Base-by-base conservation (phyloP, 495 filamentous ascomycete species). In the Tuber indicum region DNA sequence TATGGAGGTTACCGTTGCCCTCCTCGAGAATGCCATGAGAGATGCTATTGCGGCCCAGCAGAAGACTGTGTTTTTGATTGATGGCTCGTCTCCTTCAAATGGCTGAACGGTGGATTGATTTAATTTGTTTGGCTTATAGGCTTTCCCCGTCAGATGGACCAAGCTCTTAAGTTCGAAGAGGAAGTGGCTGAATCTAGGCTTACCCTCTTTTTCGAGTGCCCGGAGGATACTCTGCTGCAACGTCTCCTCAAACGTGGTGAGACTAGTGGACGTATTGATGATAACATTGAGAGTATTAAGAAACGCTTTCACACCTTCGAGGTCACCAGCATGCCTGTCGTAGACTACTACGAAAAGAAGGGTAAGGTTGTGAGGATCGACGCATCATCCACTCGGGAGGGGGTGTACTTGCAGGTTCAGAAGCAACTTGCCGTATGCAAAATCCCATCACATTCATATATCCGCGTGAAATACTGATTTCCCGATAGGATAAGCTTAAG, bases 61-160 rank as follows among this genome's bases (percentile, higher is more conserved):
- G 14, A 87, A 88, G 77, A 84, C 84, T 72, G 89, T 90, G 70
- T 98, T 98, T 87, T 86, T 98, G 80, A 93, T 98, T 80, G 95
- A 98, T 84, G 92, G 58, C 36, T 36, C 32, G 58, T 66, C 58
- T 62, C 14, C 52, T 66, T 19, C 26, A 66, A 16, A 36, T 66
- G 32, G 14, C 10, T 36, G 16, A 14, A 19, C 10, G 26, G 5
- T 66, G 58, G 16, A 66, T 66, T 66, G 32, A 19, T 36, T 66
- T 66, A 36, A 19, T 66, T 36, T 66, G 58, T 26, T 26, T 36
- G 58, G 14, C 17, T 66, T 66, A 26, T 66, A 66, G 58, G 95
- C 1, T 99, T 99, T 87, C 96, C 96, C 39, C 90, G 96, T 72
- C 94, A 99, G 86, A 92, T 98, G 85, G 95, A 98, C 87, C 96